Base-by-base conservation (phyloP, 306 rosid genomes). In the Mimosa pudica region DNA sequence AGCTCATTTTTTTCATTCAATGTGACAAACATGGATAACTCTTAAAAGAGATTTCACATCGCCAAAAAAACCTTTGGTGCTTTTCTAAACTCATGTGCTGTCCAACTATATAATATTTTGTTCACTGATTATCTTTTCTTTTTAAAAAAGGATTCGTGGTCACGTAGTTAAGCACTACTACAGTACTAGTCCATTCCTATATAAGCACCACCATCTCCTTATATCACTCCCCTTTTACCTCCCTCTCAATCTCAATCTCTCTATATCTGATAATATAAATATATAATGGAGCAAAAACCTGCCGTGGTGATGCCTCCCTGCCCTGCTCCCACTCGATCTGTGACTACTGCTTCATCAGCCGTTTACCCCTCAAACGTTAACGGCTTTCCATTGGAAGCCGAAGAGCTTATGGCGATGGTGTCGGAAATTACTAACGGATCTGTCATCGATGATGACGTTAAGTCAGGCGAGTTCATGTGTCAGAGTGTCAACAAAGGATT, bases 11-110 rank as follows among this genome's bases (percentile, higher is more conserved):
- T 49, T 78, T 74, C 74, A 82, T 77, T 74, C 32, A 4, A 64
- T 20, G 73, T 57, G 74, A 70, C 3, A 8, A 17, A 74, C 1
- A 24, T 42, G 89, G 89, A 58, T 20, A 85, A 6, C 78, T 78
- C 30, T 24, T 24, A 24, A 24, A 78, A 41, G 85, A 70, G 20
- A 88, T 78, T 52, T 66, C 41, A 82, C 1, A 10, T 73, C 46
- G 17, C 5, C 61, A 71, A 64, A 42, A 70, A 64, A 11, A 64
- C 74, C 11, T 80, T 78, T 46, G 79, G 69, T 80, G 54, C 38
- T 46, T 81, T 87, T 86, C 87, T 24, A 24, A 82, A 88, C 51
- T 79, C 77, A 89, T 81, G 85, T 90, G 96, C 90, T 88, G 92
- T 77, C 93, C 94, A 85, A 35, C 69, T 11, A 52, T 74, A 61